Base-by-base conservation (phyloP, 1,139 yeast genomes). In the Suhomyces taliae region DNA sequence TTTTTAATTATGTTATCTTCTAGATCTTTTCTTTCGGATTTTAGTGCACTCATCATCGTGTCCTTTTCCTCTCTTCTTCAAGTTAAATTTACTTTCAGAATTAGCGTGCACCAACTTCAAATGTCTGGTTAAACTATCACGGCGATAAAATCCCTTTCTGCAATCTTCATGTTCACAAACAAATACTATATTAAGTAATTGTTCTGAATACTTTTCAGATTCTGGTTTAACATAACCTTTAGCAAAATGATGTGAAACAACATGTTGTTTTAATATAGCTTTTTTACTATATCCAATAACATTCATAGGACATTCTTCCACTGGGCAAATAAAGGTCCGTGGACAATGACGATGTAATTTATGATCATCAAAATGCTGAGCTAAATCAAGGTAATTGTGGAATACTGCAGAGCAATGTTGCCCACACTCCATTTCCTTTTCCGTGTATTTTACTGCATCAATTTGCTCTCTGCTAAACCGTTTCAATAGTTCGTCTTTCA, bases 221-320 rank as follows among this genome's bases (percentile, higher is more conserved):
- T 56, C 59, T 10, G 56, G 53, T 29, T 52, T 49, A 10, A 66
- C 57, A 37, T 54, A 50, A 2, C 64, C 65, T 36, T 56, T 52
- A 24, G 50, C 39, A 36, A 57, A 53, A 57, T 85, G 90, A 53
- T 82, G 84, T 36, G 77, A 70, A 32, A 79, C 76, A 51, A 81
- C 76, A 55, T 85, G 90, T 49, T 89, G 77, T 50, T 79, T 69
- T 50, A 84, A 74, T 53, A 83, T 87, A 6, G 83, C 81, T 43
- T 78, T 69, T 47, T 85, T 77, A 36, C 80, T 78, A 45, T 82
- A 70, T 0, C 90, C 90, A 37, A 84, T 66, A 3, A 79, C 64
- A 39, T 74, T 71, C 83, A 87, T 83, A 0, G 87, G 86, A 56
- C 91, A 85, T 27, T 70, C 67, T 11, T 62, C 58, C 38, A 77